These are phyloP conservation scores for Borealophlyctis nickersoniae DNA, from an alignment of 192 early-diverging fungal genomes.

Conservation along the genomic window DNA sequence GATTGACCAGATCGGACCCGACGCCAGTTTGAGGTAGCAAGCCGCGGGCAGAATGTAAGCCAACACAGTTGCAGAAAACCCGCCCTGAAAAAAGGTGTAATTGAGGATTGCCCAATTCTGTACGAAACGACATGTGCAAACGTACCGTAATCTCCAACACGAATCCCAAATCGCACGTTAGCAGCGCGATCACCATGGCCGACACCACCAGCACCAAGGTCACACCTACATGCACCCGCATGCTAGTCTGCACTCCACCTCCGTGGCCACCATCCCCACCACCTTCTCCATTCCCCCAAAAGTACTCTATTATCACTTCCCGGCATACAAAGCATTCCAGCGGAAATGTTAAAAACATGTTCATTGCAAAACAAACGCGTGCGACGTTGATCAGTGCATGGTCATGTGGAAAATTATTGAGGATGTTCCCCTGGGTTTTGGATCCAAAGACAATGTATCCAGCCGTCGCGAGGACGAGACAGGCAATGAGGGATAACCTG, in stretches of 20 bases:
- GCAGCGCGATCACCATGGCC: slow-evolving; percentile 67
- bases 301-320: slow-evolving; percentile 50
- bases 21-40: slow-evolving; percentile 72
- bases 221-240: slow-evolving; percentile 59
- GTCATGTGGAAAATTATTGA: slow-evolving; percentile 84
- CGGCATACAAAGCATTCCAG: slow-evolving; percentile 88
- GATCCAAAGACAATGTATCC: slow-evolving; percentile 82
- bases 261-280: not conserved
- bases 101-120: not conserved
- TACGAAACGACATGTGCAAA: slow-evolving; percentile 7
- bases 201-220: slow-evolving; percentile 64
- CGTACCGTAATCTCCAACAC: slow-evolving; percentile 75
- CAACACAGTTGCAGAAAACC: slow-evolving; percentile 80
- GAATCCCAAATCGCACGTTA: slow-evolving; percentile 78
- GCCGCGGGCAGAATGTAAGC: slow-evolving; percentile 85
- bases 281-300: slow-evolving; percentile 22
- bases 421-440: slow-evolving; percentile 81
- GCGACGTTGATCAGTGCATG: slow-evolving; percentile 80
- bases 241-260: not conserved
- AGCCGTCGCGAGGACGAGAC: slow-evolving; percentile 65
- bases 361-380: slow-evolving; percentile 80
- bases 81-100: slow-evolving; percentile 45
- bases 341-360: slow-evolving; percentile 94
- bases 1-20: slow-evolving; percentile 49
- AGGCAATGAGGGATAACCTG: slow-evolving; percentile 63